These are phyloP conservation scores for Carex kokanica DNA, from an alignment of 176 grass and related monocot species.

Conservation along the genomic window DNA sequence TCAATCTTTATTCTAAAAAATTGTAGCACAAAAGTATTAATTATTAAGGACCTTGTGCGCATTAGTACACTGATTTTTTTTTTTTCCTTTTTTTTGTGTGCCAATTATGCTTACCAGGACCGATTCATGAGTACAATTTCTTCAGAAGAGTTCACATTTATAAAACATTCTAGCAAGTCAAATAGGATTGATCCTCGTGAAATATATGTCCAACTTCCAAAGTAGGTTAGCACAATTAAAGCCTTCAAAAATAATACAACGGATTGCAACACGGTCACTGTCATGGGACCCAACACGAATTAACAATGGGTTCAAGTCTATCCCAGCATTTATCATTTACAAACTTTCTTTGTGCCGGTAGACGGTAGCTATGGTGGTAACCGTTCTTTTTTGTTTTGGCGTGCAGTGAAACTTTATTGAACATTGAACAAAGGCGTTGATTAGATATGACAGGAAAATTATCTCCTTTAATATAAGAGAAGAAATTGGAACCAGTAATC, in stretches of 20 bases:
- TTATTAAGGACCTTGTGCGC: neutral
- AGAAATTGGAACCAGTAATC: neutral
- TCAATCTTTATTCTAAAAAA: too few species aligned
- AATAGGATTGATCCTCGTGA: neutral
- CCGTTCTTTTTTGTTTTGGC: constrained; percentile 2
- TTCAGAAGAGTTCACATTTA: neutral
- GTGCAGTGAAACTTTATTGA: constrained; percentile 6
- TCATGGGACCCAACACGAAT: constrained; percentile 23
- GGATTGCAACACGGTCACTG: constrained; percentile 22
- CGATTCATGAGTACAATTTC: neutral
- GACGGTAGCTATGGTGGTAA: neutral
- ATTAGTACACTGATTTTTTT: neutral
- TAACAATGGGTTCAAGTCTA: constrained; percentile 21
- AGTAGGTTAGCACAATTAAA: neutral
- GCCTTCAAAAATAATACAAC: neutral
- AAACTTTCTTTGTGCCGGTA: neutral
- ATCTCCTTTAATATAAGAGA: neutral
- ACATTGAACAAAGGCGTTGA: constrained; percentile 12
- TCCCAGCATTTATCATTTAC: constrained; percentile 8
- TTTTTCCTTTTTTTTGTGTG: neutral
- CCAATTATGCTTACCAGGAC: neutral
- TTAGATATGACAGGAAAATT: neutral
- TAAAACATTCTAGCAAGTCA: constrained; percentile 9
- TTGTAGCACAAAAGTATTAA: neutral
- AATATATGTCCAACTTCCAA: constrained; percentile 17